These are phyloP conservation scores for Alternaria solani DNA, from an alignment of 2,329 filamentous ascomycete species.

Conservation along the genomic window DNA sequence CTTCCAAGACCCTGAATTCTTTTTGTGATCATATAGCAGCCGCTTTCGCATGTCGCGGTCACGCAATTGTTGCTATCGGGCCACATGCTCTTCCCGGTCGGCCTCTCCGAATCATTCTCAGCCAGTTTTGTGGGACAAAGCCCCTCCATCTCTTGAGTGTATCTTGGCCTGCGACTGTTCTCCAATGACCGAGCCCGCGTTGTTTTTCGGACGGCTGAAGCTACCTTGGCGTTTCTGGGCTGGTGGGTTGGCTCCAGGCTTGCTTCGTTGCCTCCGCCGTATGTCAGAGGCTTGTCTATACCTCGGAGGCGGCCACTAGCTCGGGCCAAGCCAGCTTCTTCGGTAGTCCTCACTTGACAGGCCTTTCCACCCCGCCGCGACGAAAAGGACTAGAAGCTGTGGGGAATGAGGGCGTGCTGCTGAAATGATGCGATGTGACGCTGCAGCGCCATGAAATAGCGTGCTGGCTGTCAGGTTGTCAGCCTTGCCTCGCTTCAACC, in stretches of 20 bases:
- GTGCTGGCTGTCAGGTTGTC: constrained; percentile 14
- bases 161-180: constrained; percentile 35
- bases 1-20: neutral
- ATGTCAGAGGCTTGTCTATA: constrained; percentile 41
- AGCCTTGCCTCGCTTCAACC: constrained; percentile 12
- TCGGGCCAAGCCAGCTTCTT: neutral
- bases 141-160: constrained; percentile 34
- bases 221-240: constrained; percentile 43
- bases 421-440: constrained; percentile 16
- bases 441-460: constrained; percentile 22
- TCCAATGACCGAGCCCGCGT: constrained; percentile 35
- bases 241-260: constrained; percentile 32
- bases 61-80: constrained; percentile 3
- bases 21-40: neutral
- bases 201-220: constrained; percentile 18
- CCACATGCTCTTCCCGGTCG: constrained; percentile 24
- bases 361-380: neutral
- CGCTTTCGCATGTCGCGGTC: constrained; percentile 1
- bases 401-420: neutral
- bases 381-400: neutral
- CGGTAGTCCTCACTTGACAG: neutral
- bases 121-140: constrained; percentile 13
- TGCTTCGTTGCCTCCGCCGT: constrained; percentile 23
- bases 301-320: constrained; percentile 19
- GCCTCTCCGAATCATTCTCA: constrained; percentile 30